Percentiles rank a stretch among this genome's conserved stretches.
Evolutionary conservation across 306 rosid genomes (phyloP).

Genomic region (Dalbergia cochinchinensis): DNA sequence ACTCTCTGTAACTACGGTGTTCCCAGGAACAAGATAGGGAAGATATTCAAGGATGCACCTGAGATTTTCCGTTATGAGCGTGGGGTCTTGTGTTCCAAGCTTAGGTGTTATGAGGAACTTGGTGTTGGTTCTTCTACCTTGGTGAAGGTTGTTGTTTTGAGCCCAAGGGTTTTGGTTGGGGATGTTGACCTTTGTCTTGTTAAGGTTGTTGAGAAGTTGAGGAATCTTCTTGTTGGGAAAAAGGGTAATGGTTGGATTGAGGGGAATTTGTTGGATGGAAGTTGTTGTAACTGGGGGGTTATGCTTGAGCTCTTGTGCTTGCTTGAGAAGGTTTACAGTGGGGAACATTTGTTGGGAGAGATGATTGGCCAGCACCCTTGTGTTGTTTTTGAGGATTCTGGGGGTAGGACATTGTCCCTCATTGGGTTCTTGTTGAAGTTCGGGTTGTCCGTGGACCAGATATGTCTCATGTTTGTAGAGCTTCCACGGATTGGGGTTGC

Average conservation of each 20-base stretch:
- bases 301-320: conserved; percentile 59
- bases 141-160: conserved; percentile 50
- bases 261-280: conserved; percentile 48
- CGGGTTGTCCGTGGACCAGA: conserved; percentile 59
- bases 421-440: conserved; percentile 67
- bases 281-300: conserved; percentile 66
- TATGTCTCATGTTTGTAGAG: conserved; percentile 57
- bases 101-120: conserved; percentile 62
- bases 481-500: conserved; percentile 62
- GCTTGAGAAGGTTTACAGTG: conserved; percentile 52
- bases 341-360: conserved; percentile 55
- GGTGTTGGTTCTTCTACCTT: conserved; percentile 52
- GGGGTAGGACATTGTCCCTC: conserved; percentile 59
- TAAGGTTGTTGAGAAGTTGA: conserved; percentile 61
- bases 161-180: conserved; percentile 76
- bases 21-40: conserved; percentile 64
- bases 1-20: conserved; percentile 69
- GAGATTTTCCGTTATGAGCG: conserved; percentile 54
- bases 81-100: conserved; percentile 66
- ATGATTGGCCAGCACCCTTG: conserved; percentile 52
- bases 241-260: conserved; percentile 62
- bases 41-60: conserved; percentile 58
- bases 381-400: conserved; percentile 75
- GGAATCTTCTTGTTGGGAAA: conserved; percentile 45
- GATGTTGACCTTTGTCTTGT: conserved; percentile 56